These are phyloP conservation scores for Kalanchoe fedtschenkoi DNA, from an alignment of 164 flowering plant genomes.

Conservation along the genomic window DNA sequence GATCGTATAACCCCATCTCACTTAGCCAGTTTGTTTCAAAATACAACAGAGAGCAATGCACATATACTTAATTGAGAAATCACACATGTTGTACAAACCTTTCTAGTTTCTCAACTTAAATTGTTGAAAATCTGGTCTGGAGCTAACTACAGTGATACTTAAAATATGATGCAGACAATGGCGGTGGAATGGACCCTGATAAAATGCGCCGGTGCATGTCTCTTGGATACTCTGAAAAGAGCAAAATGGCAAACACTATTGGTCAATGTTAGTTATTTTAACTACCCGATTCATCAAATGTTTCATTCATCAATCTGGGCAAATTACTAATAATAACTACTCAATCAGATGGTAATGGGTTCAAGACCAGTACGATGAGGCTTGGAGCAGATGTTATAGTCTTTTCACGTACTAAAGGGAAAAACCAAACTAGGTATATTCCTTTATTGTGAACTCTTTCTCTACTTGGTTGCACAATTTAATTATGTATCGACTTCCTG, in stretches of 20 bases:
- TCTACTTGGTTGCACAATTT: background rate
- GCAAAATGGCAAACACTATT: background rate
- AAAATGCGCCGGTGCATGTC: slow-evolving; percentile 1
- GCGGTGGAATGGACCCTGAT: slow-evolving; percentile 3
- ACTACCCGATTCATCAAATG: background rate
- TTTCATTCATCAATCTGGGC: background rate
- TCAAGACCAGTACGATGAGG: slow-evolving; percentile 97
- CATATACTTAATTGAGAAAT: background rate
- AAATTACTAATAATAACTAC: background rate
- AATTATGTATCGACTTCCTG: background rate
- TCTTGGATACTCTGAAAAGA: background rate
- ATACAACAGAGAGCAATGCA: background rate
- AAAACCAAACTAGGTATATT: slow-evolving; percentile 53
- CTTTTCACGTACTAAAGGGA: slow-evolving; percentile 65
- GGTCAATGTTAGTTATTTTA: slow-evolving; percentile 40
- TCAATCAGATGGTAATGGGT: slow-evolving; percentile 88
- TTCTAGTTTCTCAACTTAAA: background rate
- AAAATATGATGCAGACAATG: slow-evolving; percentile 14
- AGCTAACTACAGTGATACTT: background rate
- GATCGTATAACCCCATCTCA: background rate
- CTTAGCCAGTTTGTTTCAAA: background rate
- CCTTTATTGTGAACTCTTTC: background rate
- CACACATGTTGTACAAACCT: background rate
- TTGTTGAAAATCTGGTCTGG: background rate
- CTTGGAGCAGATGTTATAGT: slow-evolving; percentile 99